Conservation (phyloP, 1,139 yeast genomes). For the Kazachstania sp. region DNA sequence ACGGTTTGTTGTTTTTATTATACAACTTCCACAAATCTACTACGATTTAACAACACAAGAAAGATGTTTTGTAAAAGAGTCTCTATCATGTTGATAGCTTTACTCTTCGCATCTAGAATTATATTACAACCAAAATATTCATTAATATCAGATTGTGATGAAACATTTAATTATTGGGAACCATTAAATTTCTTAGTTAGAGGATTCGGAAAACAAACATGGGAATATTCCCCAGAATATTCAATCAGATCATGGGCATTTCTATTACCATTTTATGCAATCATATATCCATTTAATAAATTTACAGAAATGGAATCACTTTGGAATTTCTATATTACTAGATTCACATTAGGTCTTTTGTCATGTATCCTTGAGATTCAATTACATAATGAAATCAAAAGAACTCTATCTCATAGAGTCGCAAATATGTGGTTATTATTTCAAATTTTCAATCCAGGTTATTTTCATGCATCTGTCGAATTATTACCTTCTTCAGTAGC, state of each 20-base stretch:
- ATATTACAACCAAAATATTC: slow-evolving; percentile 28
- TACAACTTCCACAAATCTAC: too few relatives aligned
- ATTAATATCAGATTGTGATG: slow-evolving; percentile 74
- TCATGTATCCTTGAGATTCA: slow-evolving; percentile 35
- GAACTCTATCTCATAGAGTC: slow-evolving; percentile 25
- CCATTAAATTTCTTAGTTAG: slow-evolving; percentile 73
- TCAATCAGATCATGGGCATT: slow-evolving; percentile 85
- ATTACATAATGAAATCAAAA: slow-evolving; percentile 20
- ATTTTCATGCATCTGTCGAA: slow-evolving; percentile 83
- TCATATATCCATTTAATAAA: slow-evolving; percentile 36
- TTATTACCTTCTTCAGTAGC: slow-evolving; percentile 82
- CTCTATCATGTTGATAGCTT: slow-evolving; percentile 8
- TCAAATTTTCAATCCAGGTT: slow-evolving; percentile 32
- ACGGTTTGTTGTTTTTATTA: too few relatives aligned
- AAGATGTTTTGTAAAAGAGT: slow-evolving; percentile 5
- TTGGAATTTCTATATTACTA: slow-evolving; percentile 41
- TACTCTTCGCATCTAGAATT: slow-evolving; percentile 18
- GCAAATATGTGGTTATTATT: slow-evolving; percentile 35
- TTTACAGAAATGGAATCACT: slow-evolving; percentile 16
- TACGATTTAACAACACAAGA: not conserved
- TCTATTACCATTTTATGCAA: slow-evolving; percentile 43
- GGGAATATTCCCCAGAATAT: slow-evolving; percentile 92
- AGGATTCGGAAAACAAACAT: slow-evolving; percentile 85
- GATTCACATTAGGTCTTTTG: slow-evolving; percentile 45
- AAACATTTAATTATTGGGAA: slow-evolving; percentile 86